Evolutionary conservation across 768 basidiomycete species (phyloP), one percentile per base, ranked within the genome.

Genomic region (Trichaptum fuscoviolaceum): DNA sequence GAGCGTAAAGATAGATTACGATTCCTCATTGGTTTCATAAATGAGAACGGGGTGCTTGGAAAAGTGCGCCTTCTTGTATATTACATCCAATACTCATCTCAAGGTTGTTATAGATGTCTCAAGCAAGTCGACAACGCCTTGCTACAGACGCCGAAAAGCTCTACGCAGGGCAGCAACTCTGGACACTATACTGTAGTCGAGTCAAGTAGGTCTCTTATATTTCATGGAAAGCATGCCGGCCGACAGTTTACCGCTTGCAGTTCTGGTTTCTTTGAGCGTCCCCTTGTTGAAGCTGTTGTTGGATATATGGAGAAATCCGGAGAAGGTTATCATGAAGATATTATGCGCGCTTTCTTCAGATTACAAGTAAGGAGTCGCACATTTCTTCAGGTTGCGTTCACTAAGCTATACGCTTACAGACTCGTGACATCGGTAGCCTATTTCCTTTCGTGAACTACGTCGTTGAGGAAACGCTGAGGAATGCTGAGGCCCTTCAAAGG

Each of bases 21-120:
- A 64, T 93, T 92, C 83, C 81, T 98, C n/a, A 92, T 96, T 70
- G 83, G 83, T 26, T 96, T 95, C 74, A 91, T 97, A 71, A 92
- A 94, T 59, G 89, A 92, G 64, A 96, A 96, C 74, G 88, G 85
- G 0, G 89, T 89, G 6, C 79, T 96, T 36, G 80, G 79, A 52
- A 93, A 92, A 82, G 94, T 91, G 35, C 69, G 77, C 66, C 42
- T 17, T 20, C 58, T 62, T 20, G 63, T 67, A 20, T 25, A 63
- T 63, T 10, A 20, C 27, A 63, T 30, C 18, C 7, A 42, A 42
- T 30, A 61, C 30, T 61, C 25, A 15, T n/a, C 57, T 60, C 17
- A 63, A 52, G 64, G 65, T 36, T 65, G 26, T 25, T 58, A 24
- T 71, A 96, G 93, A 88, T 96, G 75, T 90, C 95, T 8, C 93